Base-by-base conservation (phyloP, 305 asterid species). In the Lippia alba region DNA sequence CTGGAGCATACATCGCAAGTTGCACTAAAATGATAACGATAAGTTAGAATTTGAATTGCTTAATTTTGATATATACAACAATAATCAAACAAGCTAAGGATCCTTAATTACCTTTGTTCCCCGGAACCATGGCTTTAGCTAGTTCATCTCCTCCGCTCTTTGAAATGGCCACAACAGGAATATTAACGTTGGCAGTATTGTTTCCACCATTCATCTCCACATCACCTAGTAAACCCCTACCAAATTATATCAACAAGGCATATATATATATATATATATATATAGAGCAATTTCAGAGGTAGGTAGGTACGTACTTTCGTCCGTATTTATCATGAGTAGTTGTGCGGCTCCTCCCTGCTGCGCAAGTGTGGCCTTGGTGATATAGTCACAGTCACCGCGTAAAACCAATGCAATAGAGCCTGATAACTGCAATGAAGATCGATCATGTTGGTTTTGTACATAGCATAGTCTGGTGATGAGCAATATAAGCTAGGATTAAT, bases 371-470 rank as follows among this genome's bases (percentile, higher is more conserved):
- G 96, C 98, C 88, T 92, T 92, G 46, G 74, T 74, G 32, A 82
- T 71, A 82, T 76, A 92, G 58, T 85, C 94, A 48, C 98, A 92
- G 18, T 88, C 96, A 74, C 98, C 98, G 44, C 96, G 96, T 53
- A 76, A 50, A 66, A 78, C 92, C 80, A 92, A 72, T 44, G 85
- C 90, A 75, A 90, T 74, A 53, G 85, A 74, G 68, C 92, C 94
- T 61, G 90, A 61, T 66, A 83, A 56, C 96, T 92, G 75, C 81
- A 81, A 24, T 24, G 30, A 24, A n/a, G n/a, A n/a, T n/a, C n/a
- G n/a, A n/a, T n/a, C n/a, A n/a, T n/a, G n/a, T n/a, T n/a, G 30
- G 30, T 24, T 24, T 24, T 24, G 30, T 24, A 24, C 30, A 24
- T 24, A 24, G 30, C 30, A 24, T 24, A 24, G 30, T 24, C 30